Percentiles rank a stretch among this genome's conserved stretches.
Conservation (phyloP, 108 stramenopile genomes). For the Skeletonema menzelii region DNA sequence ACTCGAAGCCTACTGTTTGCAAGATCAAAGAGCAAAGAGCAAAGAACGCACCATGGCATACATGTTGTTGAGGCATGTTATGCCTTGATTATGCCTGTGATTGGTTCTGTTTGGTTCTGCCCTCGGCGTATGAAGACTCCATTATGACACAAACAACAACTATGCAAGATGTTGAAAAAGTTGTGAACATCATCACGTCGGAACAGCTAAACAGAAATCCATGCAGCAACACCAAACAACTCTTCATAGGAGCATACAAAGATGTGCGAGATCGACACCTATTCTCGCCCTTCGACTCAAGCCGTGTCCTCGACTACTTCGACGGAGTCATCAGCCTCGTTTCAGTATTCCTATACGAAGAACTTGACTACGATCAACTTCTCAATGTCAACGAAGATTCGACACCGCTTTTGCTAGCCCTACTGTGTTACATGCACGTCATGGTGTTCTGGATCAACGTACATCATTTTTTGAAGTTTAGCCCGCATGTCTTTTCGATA, state of each 20-base stretch:
- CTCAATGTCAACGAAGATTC: background rate
- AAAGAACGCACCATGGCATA: too few species aligned
- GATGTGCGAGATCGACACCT: background rate
- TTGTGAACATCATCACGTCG: background rate
- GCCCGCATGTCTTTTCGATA: background rate
- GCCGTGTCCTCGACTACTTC: background rate
- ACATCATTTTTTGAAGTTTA: background rate
- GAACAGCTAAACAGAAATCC: background rate
- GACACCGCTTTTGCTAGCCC: background rate
- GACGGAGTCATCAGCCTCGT: background rate
- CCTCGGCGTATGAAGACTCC: conserved; percentile 1
- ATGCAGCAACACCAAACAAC: background rate
- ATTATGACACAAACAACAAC: background rate
- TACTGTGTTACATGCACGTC: background rate
- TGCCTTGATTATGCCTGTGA: too few species aligned
- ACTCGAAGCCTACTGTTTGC: too few species aligned
- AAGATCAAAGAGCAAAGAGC: too few species aligned
- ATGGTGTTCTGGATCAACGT: background rate
- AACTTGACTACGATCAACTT: background rate
- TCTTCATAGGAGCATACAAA: background rate
- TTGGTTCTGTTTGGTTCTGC: background rate
- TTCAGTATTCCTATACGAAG: background rate
- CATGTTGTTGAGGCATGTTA: too few species aligned
- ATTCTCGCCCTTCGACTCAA: background rate
- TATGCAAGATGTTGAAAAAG: too few species aligned